Conservation (phyloP, 2,329 filamentous ascomycete genomes). For the Pestalotiopsis sp. region DNA sequence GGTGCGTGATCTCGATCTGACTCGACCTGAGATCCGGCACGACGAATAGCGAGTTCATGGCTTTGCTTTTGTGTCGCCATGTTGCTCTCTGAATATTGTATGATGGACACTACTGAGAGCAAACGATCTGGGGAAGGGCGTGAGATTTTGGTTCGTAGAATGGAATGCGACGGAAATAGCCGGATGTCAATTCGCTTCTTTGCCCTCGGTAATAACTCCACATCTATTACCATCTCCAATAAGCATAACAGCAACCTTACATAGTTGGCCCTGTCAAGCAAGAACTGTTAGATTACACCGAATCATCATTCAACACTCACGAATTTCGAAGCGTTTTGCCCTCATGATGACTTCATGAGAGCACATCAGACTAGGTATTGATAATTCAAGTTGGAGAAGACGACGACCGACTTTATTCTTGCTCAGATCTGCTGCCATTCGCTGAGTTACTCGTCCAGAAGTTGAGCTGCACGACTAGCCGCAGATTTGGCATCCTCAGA, state of each 20-base stretch:
- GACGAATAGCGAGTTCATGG: neutral
- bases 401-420: neutral
- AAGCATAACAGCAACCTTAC: neutral
- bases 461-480: constrained; percentile 23
- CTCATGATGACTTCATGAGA: no score
- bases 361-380: no score
- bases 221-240: neutral
- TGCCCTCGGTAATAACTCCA: neutral
- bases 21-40: neutral
- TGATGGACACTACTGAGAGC: neutral
- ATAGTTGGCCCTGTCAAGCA: neutral
- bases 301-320: no score
- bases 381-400: no score
- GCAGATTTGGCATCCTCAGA: constrained; percentile 19
- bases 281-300: no score
- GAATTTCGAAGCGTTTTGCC: no score
- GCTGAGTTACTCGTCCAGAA: constrained; percentile 25
- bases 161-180: neutral
- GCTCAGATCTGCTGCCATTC: neutral
- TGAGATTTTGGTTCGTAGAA: neutral
- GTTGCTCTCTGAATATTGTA: neutral
- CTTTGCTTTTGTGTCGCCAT: neutral
- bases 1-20: neutral
- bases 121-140: neutral
- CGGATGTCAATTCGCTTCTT: neutral